Evolutionary conservation across 345 rosid genomes (phyloP).

Genomic region (Salix purpurea): DNA sequence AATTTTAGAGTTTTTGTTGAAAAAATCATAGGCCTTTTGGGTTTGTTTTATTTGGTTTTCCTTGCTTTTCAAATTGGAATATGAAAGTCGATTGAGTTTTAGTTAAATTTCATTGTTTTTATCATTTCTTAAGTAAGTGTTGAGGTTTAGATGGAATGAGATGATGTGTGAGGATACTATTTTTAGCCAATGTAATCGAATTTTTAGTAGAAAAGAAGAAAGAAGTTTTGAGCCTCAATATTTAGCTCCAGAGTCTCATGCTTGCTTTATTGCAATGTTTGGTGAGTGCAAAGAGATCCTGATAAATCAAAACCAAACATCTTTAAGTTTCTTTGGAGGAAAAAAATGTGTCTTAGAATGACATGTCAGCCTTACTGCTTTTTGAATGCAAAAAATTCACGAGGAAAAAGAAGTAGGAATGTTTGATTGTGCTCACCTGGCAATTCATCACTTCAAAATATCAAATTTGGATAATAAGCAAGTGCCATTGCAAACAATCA

Average conservation of each 20-base stretch:
- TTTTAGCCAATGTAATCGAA: not conserved
- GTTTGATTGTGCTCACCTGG: not conserved
- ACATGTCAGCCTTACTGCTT: not conserved
- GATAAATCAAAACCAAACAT: not conserved
- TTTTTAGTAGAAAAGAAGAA: not conserved
- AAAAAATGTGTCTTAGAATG: not conserved
- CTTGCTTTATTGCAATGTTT: not conserved
- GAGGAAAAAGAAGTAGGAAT: not conserved
- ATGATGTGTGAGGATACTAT: not conserved
- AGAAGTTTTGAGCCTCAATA: not conserved
- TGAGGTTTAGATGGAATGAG: not conserved
- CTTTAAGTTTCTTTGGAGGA: not conserved
- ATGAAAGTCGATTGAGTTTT: not conserved
- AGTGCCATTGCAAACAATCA: not conserved
- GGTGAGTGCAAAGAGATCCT: not conserved
- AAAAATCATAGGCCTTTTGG: not conserved
- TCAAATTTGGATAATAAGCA: not conserved
- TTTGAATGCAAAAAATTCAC: not conserved
- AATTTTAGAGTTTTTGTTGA: not conserved
- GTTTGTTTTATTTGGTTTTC: not conserved
- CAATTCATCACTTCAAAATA: not conserved
- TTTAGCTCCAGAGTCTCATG: not conserved
- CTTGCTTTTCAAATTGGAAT: not conserved
- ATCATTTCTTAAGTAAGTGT: not conserved
- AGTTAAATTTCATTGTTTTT: not conserved